Evolutionary conservation across 345 rosid species (phyloP), one percentile per base, ranked within the genome.

Genomic region (Brassica rapa): DNA sequence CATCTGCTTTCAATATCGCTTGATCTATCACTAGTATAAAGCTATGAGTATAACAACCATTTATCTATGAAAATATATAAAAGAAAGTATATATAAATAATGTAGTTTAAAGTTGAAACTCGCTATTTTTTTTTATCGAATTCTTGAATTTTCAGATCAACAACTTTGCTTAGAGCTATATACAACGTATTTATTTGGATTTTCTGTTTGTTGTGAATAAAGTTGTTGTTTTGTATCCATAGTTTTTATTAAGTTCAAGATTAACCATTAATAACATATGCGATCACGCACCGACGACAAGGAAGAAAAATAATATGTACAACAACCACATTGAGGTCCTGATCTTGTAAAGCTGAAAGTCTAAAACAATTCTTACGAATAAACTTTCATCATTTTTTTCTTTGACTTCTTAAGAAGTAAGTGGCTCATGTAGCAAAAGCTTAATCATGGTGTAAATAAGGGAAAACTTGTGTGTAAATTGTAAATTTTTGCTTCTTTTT

Each of bases 41-140:
- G 69, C 19, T 43, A 30, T 15, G 25, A 67, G 24, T 66, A 76
- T 27, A 63, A 67, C 59, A 75, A 75, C 68, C 10, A 75, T 72
- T 59, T 69, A 43, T 60, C 15, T 32, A 63, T 32, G 6, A 60
- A 25, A 33, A 25, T 12, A 60, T 11, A 60, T 60, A 25, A 60
- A 25, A 60, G 35, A 60, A 60, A 24, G 15, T 59, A 16, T 56
- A 19, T 56, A 14, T 19, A 56, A 19, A 24, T 24, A 60, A 60
- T 5, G 64, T 25, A 60, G 33, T 60, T 60, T 25, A 60, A 60
- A 11, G 33, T 60, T 57, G 6, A 4, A 59, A 24, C 33, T 25
- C 33, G 27, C 33, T 25, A 1, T 3, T 60, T 2, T 25, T 25
- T 60, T 25, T 4, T 60, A 29, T 21, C 39, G 39, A 62, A 62